Conservation (phyloP, 2,329 filamentous ascomycete genomes). For the Polychaeton citri region DNA sequence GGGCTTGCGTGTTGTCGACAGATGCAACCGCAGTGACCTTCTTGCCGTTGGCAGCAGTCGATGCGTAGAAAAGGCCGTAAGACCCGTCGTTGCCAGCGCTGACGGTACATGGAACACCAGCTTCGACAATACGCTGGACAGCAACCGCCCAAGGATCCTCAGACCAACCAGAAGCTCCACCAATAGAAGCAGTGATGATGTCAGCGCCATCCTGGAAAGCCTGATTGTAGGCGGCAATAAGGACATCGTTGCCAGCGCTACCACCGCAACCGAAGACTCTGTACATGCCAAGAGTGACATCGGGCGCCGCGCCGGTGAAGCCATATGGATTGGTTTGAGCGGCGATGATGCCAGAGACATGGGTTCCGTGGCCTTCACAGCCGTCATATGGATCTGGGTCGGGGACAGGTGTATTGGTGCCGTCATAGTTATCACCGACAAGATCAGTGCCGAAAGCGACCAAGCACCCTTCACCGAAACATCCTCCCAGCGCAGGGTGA, state of each 20-base stretch:
- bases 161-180: constrained; percentile 21
- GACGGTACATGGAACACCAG: constrained; percentile 37
- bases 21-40: constrained; percentile 35
- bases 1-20: constrained; percentile 24
- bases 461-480: constrained; percentile 47
- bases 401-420: constrained; percentile 25
- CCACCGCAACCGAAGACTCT: constrained; percentile 45
- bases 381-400: constrained; percentile 42
- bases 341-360: constrained; percentile 50
- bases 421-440: constrained; percentile 37
- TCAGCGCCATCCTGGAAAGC: constrained; percentile 41
- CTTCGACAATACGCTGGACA: constrained; percentile 28
- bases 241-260: constrained; percentile 38
- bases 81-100: constrained; percentile 40
- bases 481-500: constrained; percentile 50
- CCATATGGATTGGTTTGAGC: constrained; percentile 41
- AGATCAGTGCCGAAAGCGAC: constrained; percentile 46
- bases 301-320: constrained; percentile 46
- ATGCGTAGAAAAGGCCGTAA: constrained; percentile 35
- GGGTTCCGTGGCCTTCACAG: constrained; percentile 47
- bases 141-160: constrained; percentile 28
- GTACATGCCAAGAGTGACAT: constrained; percentile 43
- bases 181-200: constrained; percentile 26
- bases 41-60: constrained; percentile 28
- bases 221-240: constrained; percentile 46